A percentile compares a stretch with the other conserved stretches of the same genome.
Evolutionary conservation across 2,329 filamentous ascomycete species (phyloP).

Genomic region (Colletotrichum sp.): DNA sequence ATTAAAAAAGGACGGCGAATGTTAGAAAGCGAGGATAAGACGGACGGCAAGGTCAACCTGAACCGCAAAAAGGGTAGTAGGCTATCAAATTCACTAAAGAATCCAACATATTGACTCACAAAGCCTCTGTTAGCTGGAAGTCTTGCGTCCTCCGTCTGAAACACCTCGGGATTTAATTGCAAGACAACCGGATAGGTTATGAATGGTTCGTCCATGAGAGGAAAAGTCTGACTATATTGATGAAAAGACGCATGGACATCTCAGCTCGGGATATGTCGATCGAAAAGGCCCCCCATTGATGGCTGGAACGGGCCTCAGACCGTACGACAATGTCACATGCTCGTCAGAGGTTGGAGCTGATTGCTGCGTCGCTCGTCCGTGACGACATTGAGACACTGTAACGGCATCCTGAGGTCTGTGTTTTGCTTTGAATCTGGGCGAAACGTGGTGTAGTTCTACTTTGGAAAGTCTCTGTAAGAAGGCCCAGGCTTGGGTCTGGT

Average conservation of each 20-base stretch:
- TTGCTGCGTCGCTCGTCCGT: neutral
- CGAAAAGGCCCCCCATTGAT: neutral
- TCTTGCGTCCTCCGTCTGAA: neutral
- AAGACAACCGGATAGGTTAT: neutral
- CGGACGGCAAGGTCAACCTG: neutral
- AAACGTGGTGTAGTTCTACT: neutral
- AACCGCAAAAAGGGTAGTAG: neutral
- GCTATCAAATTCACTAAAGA: neutral
- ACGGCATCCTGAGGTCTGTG: neutral
- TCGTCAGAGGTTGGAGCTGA: neutral
- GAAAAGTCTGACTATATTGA: neutral
- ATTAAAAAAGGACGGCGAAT: neutral
- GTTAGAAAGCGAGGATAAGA: neutral
- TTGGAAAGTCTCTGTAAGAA: neutral
- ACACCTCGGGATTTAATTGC: neutral
- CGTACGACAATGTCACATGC: neutral
- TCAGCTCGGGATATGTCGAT: neutral
- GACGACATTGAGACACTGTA: neutral
- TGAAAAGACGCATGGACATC: neutral
- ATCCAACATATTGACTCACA: neutral
- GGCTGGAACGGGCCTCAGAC: neutral
- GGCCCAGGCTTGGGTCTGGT: neutral
- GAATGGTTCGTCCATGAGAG: neutral
- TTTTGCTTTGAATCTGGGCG: neutral
- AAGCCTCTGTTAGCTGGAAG: neutral